Evolutionary conservation across 805 yeast genomes (phyloP).

Genomic region (Candida methanosorbosa): DNA sequence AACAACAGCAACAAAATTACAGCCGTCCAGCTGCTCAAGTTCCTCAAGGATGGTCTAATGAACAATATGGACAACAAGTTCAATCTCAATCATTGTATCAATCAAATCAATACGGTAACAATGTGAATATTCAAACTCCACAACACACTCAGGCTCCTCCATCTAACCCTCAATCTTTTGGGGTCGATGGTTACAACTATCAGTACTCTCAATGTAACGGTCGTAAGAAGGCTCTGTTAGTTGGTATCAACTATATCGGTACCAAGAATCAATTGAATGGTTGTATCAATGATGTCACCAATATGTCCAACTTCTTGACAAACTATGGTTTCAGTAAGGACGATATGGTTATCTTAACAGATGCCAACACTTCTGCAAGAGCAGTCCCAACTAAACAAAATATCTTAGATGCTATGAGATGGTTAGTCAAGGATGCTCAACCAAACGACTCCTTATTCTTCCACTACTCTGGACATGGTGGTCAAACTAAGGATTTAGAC

Average conservation of each 20-base stretch:
- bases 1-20: neutral
- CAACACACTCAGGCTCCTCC: constrained; percentile 6
- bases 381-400: constrained; percentile 57
- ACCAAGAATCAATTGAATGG: constrained; percentile 55
- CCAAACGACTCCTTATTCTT: constrained; percentile 74
- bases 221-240: constrained; percentile 59
- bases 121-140: constrained; percentile 3
- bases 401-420: constrained; percentile 69
- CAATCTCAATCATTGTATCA: constrained; percentile 7
- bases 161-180: constrained; percentile 11
- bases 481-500: constrained; percentile 52
- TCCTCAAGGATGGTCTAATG: constrained; percentile 8
- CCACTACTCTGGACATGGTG: constrained; percentile 87
- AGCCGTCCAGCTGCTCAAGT: constrained; percentile 6
- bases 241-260: constrained; percentile 76
- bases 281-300: constrained; percentile 70
- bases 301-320: constrained; percentile 32
- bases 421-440: constrained; percentile 67
- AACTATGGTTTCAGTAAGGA: constrained; percentile 38
- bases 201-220: constrained; percentile 56
- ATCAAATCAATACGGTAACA: constrained; percentile 3
- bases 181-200: constrained; percentile 24
- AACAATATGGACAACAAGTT: constrained; percentile 7
- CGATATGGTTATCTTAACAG: constrained; percentile 54
- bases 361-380: constrained; percentile 39